Base-by-base conservation (phyloP, 2,329 filamentous ascomycete genomes). In the Leptodontidium sp. region DNA sequence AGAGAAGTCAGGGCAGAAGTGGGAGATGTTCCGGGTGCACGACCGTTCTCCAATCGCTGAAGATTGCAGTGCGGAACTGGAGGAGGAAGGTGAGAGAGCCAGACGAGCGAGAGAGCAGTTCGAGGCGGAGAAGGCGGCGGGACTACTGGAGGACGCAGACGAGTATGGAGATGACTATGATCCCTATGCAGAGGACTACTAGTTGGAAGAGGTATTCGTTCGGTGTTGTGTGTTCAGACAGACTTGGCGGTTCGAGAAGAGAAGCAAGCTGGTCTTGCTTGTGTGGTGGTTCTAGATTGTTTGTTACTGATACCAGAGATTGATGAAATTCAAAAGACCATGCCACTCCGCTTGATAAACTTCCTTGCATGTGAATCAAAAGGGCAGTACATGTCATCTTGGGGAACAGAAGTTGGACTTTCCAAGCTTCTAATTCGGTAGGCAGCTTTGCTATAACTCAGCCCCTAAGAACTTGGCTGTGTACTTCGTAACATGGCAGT, bases 211-310 rank as follows among this genome's bases (percentile, higher is more conserved):
- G 38, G 12, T 11, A 2, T 24, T 59, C 17, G 43, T 40, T n/a
- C 40, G 6, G 6, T 59, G 26, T 26, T 40, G 9, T 40, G n/a
- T 24, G 38, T 50, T 50, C 6, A n/a, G 21, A 50, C 2, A 9
- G 29, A 32, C 1, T 45, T 57, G 14, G 7, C 7, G 32, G 21
- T 21, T 12, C 7, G n/a, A 21, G 35, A 40, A 17, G 38, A 45
- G 35, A 26, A 21, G 38, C 57, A 38, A 59, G 57, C 57, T 59
- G 57, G 57, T 59, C 35, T 59, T 45, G 35, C 57, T 17, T 43
- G 57, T 45, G 21, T 12, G 9, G 57, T 26, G n/a, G 12, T 29
- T 43, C 29, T 3, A 24, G 24, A 29, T 53, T 12, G 21, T 32
- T 40, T 14, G 9, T 53, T 53, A 3, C 26, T 45, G 38, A 59